These are phyloP conservation scores for Eucalyptus leucophloia DNA, from an alignment of 345 rosid species.

Conservation along the genomic window DNA sequence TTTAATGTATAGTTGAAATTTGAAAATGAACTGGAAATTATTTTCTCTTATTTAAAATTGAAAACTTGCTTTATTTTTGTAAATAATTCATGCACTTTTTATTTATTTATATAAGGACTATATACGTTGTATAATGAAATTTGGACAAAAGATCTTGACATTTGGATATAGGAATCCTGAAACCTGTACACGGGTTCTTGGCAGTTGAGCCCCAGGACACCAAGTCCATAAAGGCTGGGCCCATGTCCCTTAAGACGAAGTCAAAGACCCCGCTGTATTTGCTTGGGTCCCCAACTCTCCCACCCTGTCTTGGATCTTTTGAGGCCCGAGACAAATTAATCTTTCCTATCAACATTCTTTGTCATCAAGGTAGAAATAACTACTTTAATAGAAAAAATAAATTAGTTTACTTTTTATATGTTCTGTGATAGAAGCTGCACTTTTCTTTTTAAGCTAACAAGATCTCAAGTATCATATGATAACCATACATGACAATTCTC, in stretches of 20 bases:
- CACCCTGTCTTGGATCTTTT: not conserved
- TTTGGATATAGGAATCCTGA: not conserved
- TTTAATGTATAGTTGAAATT: not conserved
- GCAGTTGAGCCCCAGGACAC: fast-evolving
- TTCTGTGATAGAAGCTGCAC: not conserved
- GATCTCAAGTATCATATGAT: not conserved
- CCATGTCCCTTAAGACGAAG: not conserved
- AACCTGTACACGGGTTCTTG: fast-evolving
- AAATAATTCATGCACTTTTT: not conserved
- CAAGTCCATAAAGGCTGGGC: not conserved
- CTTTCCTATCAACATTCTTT: not conserved
- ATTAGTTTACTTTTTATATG: not conserved
- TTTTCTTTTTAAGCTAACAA: not conserved
- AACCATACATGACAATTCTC: not conserved
- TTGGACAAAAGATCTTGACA: not conserved
- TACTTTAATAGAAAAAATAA: not conserved
- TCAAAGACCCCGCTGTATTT: fast-evolving
- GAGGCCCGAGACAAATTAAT: not conserved
- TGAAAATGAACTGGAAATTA: fast-evolving
- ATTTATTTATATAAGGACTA: not conserved
- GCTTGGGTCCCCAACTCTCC: not conserved
- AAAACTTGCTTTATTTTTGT: not conserved
- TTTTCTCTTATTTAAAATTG: not conserved
- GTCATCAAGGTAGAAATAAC: not conserved
- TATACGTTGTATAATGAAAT: fast-evolving